Percentiles rank a stretch among this genome's conserved stretches.
These are phyloP conservation scores for Aureobasidium uvarum DNA, from an alignment of 2,329 filamentous ascomycete species.

Conservation along the genomic window DNA sequence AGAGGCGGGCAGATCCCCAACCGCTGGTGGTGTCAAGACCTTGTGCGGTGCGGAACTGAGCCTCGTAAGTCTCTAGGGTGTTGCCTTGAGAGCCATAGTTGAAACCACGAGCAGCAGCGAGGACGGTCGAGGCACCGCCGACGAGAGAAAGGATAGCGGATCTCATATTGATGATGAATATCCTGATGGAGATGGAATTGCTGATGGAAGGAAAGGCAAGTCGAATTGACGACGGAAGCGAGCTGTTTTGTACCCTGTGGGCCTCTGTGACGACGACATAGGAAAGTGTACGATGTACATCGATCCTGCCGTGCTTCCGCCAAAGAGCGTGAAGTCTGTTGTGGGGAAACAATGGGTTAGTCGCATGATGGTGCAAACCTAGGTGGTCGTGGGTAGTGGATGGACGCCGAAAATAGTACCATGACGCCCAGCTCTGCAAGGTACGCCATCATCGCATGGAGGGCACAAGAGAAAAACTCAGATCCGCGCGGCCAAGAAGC, in stretches of 20 bases:
- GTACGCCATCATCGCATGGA: constrained; percentile 22
- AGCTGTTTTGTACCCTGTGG: constrained; percentile 25
- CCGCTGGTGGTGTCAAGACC: constrained; percentile 62
- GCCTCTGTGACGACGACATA: constrained; percentile 23
- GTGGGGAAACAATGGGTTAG: constrained; percentile 25
- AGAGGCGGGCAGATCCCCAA: constrained; percentile 70
- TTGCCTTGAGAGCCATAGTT: constrained; percentile 68
- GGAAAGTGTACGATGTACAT: constrained; percentile 9
- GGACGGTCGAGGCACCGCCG: constrained; percentile 43
- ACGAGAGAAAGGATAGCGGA: constrained; percentile 33
- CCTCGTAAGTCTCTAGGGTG: constrained; percentile 61
- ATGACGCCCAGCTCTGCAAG: constrained; percentile 24
- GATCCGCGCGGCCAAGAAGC: constrained; percentile 19
- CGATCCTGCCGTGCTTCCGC: constrained; percentile 24
- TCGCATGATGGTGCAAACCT: constrained; percentile 21
- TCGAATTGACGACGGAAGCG: constrained; percentile 2
- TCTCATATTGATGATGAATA: constrained; percentile 24
- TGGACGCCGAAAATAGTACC: constrained; percentile 20
- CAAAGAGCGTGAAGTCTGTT: constrained; percentile 14
- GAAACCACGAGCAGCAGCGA: constrained; percentile 59
- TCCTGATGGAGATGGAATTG: not conserved
- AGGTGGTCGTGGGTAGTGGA: not conserved
- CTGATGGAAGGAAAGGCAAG: not conserved
- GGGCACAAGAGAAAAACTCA: constrained; percentile 15
- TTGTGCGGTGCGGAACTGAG: constrained; percentile 65